Evolutionary conservation across 345 rosid genomes (phyloP), one percentile per base, ranked within the genome.

Genomic region (Syzygium jambos): DNA sequence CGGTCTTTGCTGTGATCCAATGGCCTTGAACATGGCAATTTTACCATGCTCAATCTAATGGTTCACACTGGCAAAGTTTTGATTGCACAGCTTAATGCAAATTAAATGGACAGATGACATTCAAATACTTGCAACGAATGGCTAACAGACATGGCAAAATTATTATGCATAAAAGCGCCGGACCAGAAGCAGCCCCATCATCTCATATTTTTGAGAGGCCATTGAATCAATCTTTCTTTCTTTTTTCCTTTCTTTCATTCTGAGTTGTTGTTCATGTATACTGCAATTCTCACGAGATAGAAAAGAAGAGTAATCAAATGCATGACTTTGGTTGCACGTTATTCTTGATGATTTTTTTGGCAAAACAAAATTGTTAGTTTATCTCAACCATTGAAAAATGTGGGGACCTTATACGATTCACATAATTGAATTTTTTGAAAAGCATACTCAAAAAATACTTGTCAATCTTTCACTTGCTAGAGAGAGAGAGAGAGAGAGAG

Each of bases 1-100:
- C 4, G 25, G 23, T 7, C 57, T 55, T 55, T 3, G 3, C 0
- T 21, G 21, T 0, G 4, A 21, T 55, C 25, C 0, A 55, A 0
- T 55, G 0, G 25, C 25, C 22, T 55, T 21, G 22, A 55, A 21
- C 57, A 21, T 22, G 21, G 22, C 25, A 21, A 55, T 55, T 55
- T 55, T 55, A 21, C 21, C 25, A 55, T 19, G 7, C 10, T 55
- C 25, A 55, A 55, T 21, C 25, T 9, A 7, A 54, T 1, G 25
- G 25, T 54, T 54, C 7, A 55, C 0, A 55, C 4, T 21, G 4
- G 21, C 25, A 21, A 55, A 55, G 11, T 49, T 49, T 49, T 49
- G 51, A 49, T 49, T 49, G 51, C 51, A 49, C 51, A 10, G 51
- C 51, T 49, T 11, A 49, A 49, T 2, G 51, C 11, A 49, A 49